Evolutionary conservation across 2,329 filamentous ascomycete species (phyloP).

Genomic region (Tolypocladium ophioglossoides): DNA sequence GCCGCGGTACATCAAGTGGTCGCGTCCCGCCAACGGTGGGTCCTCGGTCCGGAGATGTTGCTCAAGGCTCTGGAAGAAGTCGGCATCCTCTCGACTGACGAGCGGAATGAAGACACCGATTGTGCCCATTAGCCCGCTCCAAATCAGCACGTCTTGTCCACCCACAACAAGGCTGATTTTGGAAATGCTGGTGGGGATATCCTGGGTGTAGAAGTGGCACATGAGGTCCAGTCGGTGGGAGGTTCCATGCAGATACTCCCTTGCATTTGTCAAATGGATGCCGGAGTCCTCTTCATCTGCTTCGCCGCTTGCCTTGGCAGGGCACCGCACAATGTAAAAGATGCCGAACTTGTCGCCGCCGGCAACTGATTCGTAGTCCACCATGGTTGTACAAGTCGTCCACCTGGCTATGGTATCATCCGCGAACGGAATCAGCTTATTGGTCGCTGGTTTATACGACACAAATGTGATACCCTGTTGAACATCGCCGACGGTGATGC

Average conservation of each 20-base stretch:
- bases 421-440: conserved; percentile 84
- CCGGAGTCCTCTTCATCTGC: conserved; percentile 88
- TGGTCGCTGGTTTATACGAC: conserved; percentile 86
- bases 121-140: conserved; percentile 90
- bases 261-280: conserved; percentile 81
- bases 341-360: conserved; percentile 98
- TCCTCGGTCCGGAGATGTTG: conserved; percentile 79
- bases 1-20: conserved; percentile 89
- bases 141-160: conserved; percentile 82
- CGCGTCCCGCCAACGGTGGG: conserved; percentile 77
- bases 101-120: conserved; percentile 92
- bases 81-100: conserved; percentile 80
- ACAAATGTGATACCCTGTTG: conserved; percentile 87
- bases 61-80: conserved; percentile 95
- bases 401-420: conserved; percentile 85
- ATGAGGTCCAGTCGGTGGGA: conserved; percentile 76
- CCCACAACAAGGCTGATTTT: conserved; percentile 86
- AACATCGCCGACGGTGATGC: conserved; percentile 86
- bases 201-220: conserved; percentile 82
- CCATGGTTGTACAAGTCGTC: conserved; percentile 86
- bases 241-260: conserved; percentile 81
- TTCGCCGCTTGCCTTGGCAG: conserved; percentile 74
- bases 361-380: conserved; percentile 92
- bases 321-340: conserved; percentile 82
- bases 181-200: conserved; percentile 82